Conservation (phyloP, 176 grass and related monocot species). For the Oryza punctata region DNA sequence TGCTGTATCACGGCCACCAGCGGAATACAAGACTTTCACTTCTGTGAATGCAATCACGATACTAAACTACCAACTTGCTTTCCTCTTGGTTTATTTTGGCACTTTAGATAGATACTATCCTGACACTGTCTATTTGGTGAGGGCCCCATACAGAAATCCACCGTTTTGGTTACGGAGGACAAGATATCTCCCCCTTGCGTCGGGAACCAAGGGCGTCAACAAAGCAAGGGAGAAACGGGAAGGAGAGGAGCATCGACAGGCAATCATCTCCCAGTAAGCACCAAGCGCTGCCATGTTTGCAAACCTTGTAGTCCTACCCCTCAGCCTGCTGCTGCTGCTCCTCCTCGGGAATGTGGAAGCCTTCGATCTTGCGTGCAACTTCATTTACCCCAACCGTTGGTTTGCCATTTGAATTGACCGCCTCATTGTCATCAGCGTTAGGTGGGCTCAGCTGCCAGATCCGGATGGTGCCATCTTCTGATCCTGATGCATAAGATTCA, state of each 20-base stretch:
- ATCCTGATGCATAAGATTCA: slow-evolving; percentile 95
- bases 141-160: slow-evolving; percentile 39
- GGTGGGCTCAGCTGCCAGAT: slow-evolving; percentile 78
- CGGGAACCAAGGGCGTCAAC: background rate
- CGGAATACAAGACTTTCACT: background rate
- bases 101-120: slow-evolving; percentile 24
- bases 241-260: slow-evolving; percentile 15
- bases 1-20: background rate
- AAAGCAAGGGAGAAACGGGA: background rate
- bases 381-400: slow-evolving; percentile 60
- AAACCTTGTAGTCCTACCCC: slow-evolving; percentile 37
- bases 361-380: slow-evolving; percentile 76
- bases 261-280: slow-evolving; percentile 18
- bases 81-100: slow-evolving; percentile 44
- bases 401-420: slow-evolving; percentile 51
- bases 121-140: slow-evolving; percentile 20
- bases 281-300: slow-evolving; percentile 30
- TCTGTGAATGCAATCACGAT: background rate
- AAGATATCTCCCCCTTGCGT: slow-evolving; percentile 1
- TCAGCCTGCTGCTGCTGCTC: slow-evolving; percentile 48
- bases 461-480: slow-evolving; percentile 92
- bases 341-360: slow-evolving; percentile 71
- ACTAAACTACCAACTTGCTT: slow-evolving; percentile 18
- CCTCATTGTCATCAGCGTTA: slow-evolving; percentile 60
- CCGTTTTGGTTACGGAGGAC: background rate